Evolutionary conservation across 148 eudicot species (phyloP).

Genomic region (Nyssa sinensis): DNA sequence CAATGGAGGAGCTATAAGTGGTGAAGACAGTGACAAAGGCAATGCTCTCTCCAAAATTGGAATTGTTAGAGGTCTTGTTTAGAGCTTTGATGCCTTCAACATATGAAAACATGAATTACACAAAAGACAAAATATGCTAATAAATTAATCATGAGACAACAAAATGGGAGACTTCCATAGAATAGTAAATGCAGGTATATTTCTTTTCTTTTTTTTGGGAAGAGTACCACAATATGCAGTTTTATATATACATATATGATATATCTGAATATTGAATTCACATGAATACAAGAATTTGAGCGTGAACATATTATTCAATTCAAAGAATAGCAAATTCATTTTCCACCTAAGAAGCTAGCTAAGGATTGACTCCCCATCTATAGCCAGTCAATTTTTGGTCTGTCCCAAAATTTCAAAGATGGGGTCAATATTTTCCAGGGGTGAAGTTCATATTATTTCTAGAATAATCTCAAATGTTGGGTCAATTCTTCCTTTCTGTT

Average conservation of each 20-base stretch:
- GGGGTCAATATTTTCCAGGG: too few relatives aligned
- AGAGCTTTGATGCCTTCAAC: slow-evolving; percentile 73
- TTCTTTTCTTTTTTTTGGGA: too few relatives aligned
- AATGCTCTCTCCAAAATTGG: slow-evolving; percentile 38
- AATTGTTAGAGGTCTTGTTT: slow-evolving; percentile 49
- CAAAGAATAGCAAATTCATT: neutral
- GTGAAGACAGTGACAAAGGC: slow-evolving; percentile 79
- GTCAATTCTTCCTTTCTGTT: too few relatives aligned
- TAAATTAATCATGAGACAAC: neutral
- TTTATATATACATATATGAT: too few relatives aligned
- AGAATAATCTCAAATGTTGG: too few relatives aligned
- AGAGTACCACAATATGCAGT: too few relatives aligned
- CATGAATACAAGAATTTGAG: neutral
- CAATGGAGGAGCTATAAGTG: slow-evolving; percentile 51
- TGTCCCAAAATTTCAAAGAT: too few relatives aligned
- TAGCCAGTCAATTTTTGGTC: neutral
- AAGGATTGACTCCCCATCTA: too few relatives aligned
- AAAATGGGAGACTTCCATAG: neutral
- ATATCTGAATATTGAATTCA: too few relatives aligned
- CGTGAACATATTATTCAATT: neutral
- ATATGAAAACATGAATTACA: slow-evolving; percentile 14
- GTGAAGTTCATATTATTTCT: too few relatives aligned
- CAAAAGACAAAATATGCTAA: neutral
- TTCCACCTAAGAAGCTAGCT: neutral
- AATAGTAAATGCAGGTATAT: too few relatives aligned